Evolutionary conservation across 169 alveolate species (phyloP).

Genomic region (Eimeria tenella): DNA sequence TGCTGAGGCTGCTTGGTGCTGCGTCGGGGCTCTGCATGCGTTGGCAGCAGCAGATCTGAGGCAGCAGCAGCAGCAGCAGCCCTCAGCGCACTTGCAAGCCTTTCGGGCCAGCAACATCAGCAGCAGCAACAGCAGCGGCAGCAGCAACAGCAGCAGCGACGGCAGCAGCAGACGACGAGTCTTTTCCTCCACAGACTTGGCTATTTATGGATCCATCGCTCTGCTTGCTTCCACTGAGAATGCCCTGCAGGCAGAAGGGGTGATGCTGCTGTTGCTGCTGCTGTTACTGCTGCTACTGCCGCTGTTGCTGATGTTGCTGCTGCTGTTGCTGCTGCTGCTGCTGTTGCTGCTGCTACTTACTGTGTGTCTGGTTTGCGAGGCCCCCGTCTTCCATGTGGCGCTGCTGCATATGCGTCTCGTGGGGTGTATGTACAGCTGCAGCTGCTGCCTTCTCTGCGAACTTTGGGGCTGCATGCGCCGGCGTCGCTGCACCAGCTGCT

Average conservation of each 20-base stretch:
- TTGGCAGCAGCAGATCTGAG: background rate
- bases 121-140: background rate
- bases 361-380: background rate
- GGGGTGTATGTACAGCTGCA: background rate
- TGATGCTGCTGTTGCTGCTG: background rate
- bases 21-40: background rate
- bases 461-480: background rate
- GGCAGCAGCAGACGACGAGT: background rate
- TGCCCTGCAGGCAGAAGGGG: background rate
- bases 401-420: background rate
- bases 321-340: background rate
- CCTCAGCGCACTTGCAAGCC: background rate
- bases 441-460: background rate
- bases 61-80: background rate
- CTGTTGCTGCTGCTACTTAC: background rate
- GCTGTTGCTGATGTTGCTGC: background rate
- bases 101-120: background rate
- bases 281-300: background rate
- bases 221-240: background rate
- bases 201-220: background rate
- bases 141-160: background rate
- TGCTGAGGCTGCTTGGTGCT: background rate
- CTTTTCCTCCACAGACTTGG: background rate
- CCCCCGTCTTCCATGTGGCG: background rate
- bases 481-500: background rate